These are phyloP conservation scores for Saturnispora dispora DNA, from an alignment of 805 yeast genomes.

Conservation along the genomic window DNA sequence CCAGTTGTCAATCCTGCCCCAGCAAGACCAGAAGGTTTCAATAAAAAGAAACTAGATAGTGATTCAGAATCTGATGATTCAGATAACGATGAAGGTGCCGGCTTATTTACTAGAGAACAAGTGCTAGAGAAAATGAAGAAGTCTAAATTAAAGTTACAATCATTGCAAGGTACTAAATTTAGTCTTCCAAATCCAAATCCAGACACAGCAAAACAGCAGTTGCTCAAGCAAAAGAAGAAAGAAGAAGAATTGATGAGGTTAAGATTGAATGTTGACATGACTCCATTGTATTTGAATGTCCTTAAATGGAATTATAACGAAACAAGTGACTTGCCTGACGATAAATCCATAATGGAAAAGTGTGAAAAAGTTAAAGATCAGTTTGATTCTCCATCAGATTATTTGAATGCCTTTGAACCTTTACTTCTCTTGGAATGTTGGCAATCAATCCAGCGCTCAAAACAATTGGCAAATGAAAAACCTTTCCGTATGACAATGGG, in stretches of 20 bases:
- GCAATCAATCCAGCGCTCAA: conserved; percentile 76
- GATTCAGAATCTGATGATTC: conserved; percentile 30
- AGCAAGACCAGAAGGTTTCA: conserved; percentile 47
- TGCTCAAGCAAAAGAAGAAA: conserved; percentile 32
- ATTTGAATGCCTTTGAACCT: conserved; percentile 66
- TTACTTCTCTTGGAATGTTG: conserved; percentile 82
- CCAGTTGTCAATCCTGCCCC: conserved; percentile 33
- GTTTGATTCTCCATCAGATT: conserved; percentile 54
- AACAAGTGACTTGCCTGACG: conserved; percentile 50
- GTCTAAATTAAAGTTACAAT: conserved; percentile 21
- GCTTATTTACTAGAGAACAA: conserved; percentile 34
- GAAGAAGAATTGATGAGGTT: conserved; percentile 74
- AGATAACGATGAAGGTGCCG: conserved; percentile 32
- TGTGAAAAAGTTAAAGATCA: conserved; percentile 43
- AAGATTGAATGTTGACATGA: conserved; percentile 68
- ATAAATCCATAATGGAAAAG: conserved; percentile 25
- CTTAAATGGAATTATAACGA: conserved; percentile 70
- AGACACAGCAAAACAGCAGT: conserved; percentile 9
- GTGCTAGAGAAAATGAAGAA: conserved; percentile 23
- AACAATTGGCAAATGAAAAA: conserved; percentile 44
- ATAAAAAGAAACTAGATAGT: conserved; percentile 20
- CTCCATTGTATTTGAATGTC: conserved; percentile 61
- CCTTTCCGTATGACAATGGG: conserved; percentile 69
- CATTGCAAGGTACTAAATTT: conserved; percentile 20
- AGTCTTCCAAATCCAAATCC: conserved; percentile 20